Evolutionary conservation across 176 grass and related monocot species (phyloP).

Genomic region (Aechmea fasciata): DNA sequence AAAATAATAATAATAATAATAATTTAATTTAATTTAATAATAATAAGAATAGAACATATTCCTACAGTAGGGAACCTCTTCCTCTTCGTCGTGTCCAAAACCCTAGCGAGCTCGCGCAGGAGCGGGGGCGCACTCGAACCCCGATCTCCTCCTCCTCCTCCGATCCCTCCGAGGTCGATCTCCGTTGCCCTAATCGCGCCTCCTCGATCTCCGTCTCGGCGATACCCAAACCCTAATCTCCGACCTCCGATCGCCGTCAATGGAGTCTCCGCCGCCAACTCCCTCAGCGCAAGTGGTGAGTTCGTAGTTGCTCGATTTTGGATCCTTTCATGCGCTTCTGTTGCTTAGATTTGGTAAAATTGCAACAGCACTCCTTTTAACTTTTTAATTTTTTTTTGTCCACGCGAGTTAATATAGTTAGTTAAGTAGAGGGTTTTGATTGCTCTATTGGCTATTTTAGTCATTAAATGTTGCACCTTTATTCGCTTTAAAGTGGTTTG

Average conservation of each 20-base stretch:
- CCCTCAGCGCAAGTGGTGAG: constrained; percentile 76
- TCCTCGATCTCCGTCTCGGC: background rate
- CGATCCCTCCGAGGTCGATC: background rate
- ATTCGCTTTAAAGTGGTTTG: too few relatives aligned
- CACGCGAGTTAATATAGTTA: too few relatives aligned
- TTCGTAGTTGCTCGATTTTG: background rate
- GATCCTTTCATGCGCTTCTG: background rate
- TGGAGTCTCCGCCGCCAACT: constrained; percentile 43
- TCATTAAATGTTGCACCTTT: background rate
- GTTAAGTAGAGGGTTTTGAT: too few relatives aligned
- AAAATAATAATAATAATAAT: background rate
- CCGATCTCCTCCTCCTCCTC: background rate
- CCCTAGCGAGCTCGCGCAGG: background rate
- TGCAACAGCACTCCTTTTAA: background rate
- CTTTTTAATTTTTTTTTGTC: background rate
- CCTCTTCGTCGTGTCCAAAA: background rate
- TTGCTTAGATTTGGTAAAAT: background rate
- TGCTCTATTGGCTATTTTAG: background rate
- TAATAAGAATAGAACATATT: background rate
- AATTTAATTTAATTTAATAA: background rate
- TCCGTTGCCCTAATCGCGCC: background rate
- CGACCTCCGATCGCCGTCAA: constrained; percentile 6
- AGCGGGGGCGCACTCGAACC: background rate
- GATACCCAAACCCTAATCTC: background rate
- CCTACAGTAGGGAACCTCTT: background rate